These are phyloP conservation scores for Boletellus deceptivus DNA, from an alignment of 1,284 basidiomycete species.

Conservation along the genomic window DNA sequence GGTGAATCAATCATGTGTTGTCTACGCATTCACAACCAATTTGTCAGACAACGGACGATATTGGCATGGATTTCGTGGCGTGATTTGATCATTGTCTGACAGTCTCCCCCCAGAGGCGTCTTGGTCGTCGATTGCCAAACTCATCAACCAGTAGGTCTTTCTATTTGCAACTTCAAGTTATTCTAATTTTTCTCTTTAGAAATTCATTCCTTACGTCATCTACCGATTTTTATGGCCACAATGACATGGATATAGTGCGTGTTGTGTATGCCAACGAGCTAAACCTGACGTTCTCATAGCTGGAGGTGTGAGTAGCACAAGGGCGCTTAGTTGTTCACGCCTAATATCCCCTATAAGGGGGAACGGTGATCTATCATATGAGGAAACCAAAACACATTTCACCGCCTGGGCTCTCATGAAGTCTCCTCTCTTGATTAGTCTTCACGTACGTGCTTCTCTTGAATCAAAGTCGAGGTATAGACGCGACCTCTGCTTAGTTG, in stretches of 20 bases:
- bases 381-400: constrained; percentile 47
- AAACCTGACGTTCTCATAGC: constrained; percentile 24
- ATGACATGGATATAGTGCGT: constrained; percentile 48
- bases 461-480: not conserved
- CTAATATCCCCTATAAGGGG: constrained; percentile 31
- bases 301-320: constrained; percentile 36
- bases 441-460: constrained; percentile 36
- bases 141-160: constrained; percentile 37
- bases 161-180: not conserved
- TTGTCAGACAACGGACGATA: constrained; percentile 53
- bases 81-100: constrained; percentile 3
- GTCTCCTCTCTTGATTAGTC: constrained; percentile 46
- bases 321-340: not conserved
- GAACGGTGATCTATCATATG: constrained; percentile 41
- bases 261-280: not conserved
- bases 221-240: constrained; percentile 46
- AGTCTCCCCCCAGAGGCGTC: constrained; percentile 21
- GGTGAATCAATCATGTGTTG: constrained; percentile 16
- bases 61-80: constrained; percentile 31
- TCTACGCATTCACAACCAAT: not conserved
- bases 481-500: constrained; percentile 38
- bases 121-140: constrained; percentile 37
- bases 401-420: constrained; percentile 51
- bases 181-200: constrained; percentile 23
- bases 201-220: constrained; percentile 45